Evolutionary conservation across 257 asterid genomes (phyloP).

Genomic region (Vinca minor): DNA sequence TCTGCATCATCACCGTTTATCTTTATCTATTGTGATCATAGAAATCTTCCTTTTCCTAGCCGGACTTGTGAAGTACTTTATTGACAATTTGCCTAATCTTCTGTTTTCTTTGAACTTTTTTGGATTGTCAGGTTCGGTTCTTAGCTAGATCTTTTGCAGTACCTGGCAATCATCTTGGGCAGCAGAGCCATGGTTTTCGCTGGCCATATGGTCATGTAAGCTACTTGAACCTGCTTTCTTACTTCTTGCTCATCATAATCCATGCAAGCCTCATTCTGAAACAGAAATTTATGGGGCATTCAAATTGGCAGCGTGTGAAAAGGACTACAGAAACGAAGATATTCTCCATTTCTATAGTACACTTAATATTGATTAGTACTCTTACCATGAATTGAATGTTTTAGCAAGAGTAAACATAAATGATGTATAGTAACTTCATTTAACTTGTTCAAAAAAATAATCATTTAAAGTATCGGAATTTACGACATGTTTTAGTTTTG

Average conservation of each 20-base stretch:
- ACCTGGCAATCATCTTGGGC: slow-evolving; percentile 98
- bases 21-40: neutral
- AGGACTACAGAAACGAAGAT: neutral
- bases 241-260: slow-evolving; percentile 1
- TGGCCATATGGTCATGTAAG: slow-evolving; percentile 99
- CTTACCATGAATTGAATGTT: neutral
- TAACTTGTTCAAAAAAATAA: no score
- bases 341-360: no score
- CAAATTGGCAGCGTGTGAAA: neutral
- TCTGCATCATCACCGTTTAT: neutral
- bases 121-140: slow-evolving; percentile 73
- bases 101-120: no score
- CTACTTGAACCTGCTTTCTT: neutral
- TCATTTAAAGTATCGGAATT: neutral
- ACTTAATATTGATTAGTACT: no score
- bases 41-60: neutral
- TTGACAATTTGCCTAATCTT: no score
- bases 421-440: neutral
- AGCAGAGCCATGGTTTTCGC: slow-evolving; percentile 94
- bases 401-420: neutral
- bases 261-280: neutral
- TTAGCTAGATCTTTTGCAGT: slow-evolving; percentile 86
- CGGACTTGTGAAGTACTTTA: neutral
- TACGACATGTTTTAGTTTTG: neutral
- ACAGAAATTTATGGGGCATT: neutral